Evolutionary conservation across 1,284 basidiomycete genomes (phyloP).

Genomic region (Moesziomyces globuligerus): DNA sequence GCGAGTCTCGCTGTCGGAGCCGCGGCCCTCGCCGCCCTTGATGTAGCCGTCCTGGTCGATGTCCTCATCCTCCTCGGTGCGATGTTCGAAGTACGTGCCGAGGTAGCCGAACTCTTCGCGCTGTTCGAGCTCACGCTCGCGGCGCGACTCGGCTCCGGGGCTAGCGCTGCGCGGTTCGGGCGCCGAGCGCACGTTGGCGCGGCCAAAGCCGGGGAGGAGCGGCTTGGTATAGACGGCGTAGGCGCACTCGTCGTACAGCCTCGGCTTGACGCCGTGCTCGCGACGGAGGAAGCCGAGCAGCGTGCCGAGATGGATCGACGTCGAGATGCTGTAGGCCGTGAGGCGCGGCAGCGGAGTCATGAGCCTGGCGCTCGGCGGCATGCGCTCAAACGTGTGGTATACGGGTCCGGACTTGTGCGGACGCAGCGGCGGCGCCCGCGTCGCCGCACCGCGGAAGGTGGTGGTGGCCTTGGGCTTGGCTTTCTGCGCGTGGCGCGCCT

Average conservation of each 20-base stretch:
- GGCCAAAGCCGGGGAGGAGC: slow-evolving; percentile 87
- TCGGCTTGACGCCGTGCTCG: slow-evolving; percentile 88
- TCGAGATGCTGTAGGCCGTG: slow-evolving; percentile 82
- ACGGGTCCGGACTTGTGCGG: slow-evolving; percentile 53
- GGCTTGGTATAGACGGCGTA: slow-evolving; percentile 94
- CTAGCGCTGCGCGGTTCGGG: slow-evolving; percentile 72
- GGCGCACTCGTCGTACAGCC: slow-evolving; percentile 90
- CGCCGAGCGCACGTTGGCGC: slow-evolving; percentile 84
- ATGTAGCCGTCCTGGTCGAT: slow-evolving; percentile 65
- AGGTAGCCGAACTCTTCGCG: slow-evolving; percentile 90
- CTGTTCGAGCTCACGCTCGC: slow-evolving; percentile 77
- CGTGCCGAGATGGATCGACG: slow-evolving; percentile 70
- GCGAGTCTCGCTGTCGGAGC: slow-evolving; percentile 45
- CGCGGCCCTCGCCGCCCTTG: slow-evolving; percentile 58
- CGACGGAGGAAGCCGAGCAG: slow-evolving; percentile 78
- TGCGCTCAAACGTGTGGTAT: slow-evolving; percentile 65
- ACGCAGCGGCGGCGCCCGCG: slow-evolving; percentile 40
- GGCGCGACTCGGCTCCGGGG: slow-evolving; percentile 74
- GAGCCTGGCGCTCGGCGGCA: slow-evolving; percentile 57
- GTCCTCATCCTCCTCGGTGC: slow-evolving; percentile 57
- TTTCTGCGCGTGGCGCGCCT: slow-evolving; percentile 32
- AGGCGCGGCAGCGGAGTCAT: slow-evolving; percentile 61
- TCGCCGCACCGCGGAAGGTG: slow-evolving; percentile 37
- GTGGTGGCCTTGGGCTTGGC: slow-evolving; percentile 32
- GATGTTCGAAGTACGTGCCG: slow-evolving; percentile 69